Conservation (phyloP, 1,139 yeast genomes). For the Candida tropicalis region DNA sequence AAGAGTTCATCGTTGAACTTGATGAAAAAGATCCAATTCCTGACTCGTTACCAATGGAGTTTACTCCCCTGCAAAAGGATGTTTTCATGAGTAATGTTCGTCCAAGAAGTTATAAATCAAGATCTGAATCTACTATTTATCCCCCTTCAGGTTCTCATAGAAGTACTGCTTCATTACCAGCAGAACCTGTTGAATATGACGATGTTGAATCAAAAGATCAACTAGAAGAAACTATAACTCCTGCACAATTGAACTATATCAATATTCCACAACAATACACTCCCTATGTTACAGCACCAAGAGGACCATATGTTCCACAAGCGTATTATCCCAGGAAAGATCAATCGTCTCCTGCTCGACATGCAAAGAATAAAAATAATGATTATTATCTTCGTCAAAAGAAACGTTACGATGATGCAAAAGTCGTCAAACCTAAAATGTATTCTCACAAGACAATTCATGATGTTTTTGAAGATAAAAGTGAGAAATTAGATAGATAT, state of each 20-base stretch:
- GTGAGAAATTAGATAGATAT: conserved; percentile 33
- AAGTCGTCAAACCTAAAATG: conserved; percentile 34
- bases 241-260: conserved; percentile 37
- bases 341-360: too few relatives aligned
- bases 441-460: conserved; percentile 46
- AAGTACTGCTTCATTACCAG: conserved; percentile 2
- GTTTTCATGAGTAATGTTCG: conserved; percentile 15
- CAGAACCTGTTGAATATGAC: conserved; percentile 10
- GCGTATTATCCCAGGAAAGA: conserved; percentile 3
- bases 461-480: conserved; percentile 40
- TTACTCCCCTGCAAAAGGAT: background rate
- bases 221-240: conserved; percentile 37
- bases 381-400: conserved; percentile 46
- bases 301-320: conserved; percentile 12
- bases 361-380: conserved; percentile 17
- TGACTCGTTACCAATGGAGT: background rate
- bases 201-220: conserved; percentile 30
- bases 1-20: conserved; percentile 2
- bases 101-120: conserved; percentile 9
- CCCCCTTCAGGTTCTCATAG: conserved; percentile 4
- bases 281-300: conserved; percentile 13
- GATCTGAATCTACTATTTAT: conserved; percentile 7
- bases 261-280: conserved; percentile 19
- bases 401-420: conserved; percentile 36
- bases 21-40: conserved; percentile 5